A percentile compares a stretch with the other conserved stretches of the same genome.
Evolutionary conservation across 306 rosid genomes (phyloP).

Genomic region (Trichosanthes truncata): DNA sequence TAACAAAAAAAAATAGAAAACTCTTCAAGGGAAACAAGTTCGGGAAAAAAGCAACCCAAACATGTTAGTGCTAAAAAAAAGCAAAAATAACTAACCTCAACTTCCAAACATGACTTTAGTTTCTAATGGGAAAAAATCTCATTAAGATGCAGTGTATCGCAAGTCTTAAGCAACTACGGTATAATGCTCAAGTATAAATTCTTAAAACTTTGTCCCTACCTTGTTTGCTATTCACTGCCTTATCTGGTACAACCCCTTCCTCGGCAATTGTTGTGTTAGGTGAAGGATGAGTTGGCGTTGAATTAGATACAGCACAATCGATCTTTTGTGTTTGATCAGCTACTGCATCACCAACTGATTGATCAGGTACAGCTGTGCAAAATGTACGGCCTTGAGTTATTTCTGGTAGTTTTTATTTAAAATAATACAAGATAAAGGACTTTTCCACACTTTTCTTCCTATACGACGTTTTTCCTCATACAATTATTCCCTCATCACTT

Average conservation of each 20-base stretch:
- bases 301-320: not conserved
- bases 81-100: not conserved
- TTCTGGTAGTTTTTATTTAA: not conserved
- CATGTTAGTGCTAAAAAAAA: not conserved
- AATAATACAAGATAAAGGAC: not conserved
- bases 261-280: not conserved
- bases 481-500: not conserved
- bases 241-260: not conserved
- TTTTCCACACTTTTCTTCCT: not conserved
- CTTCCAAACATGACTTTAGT: not conserved
- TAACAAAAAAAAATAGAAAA: too few species aligned
- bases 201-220: not conserved
- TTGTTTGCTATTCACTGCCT: not conserved
- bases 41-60: not conserved
- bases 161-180: not conserved
- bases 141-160: not conserved
- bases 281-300: not conserved
- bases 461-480: not conserved
- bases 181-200: too few species aligned
- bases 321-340: not conserved
- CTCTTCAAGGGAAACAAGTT: not conserved
- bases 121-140: not conserved
- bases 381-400: not conserved
- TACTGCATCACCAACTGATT: conserved; percentile 5
- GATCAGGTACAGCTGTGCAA: not conserved